Evolutionary conservation across 768 basidiomycete genomes (phyloP), one percentile per base, ranked within the genome.

Genomic region (Pisolithus orientalis): DNA sequence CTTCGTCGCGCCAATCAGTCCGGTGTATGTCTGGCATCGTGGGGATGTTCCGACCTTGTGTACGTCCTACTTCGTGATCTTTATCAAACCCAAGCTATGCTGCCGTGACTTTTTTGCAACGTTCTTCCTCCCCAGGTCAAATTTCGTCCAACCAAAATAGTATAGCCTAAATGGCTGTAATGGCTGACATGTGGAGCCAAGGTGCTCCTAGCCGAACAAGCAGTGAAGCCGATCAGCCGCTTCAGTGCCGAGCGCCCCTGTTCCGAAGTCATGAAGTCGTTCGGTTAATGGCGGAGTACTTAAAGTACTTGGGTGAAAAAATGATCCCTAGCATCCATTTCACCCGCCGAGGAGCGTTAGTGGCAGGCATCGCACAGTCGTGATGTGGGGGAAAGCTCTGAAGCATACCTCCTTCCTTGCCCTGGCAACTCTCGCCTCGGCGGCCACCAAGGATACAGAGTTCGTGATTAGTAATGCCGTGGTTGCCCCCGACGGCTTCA

Each of bases 401-500:
- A 57, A 46, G 10, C 11, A 25, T 21, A 56, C 45, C 43, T 25
- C 27, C 28, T 49, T 64, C 14, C 46, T 53, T 13, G 39, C 44
- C 38, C 45, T 62, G 29, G 32, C 49, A 39, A 45, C 55, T 0
- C 58, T 38, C n/a, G 47, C 37, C 39, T 27, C 39, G 24, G 58
- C 62, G 7, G 37, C 2, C 45, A 62, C 63, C 17, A 42, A 32
- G 29, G 43, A 52, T 9, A 55, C 56, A 14, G 63, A 67, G 50
- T 59, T 74, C 28, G 61, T 67, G 47, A 56, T 76, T 28, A 66
- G 60, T 29, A 79, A 79, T 57, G 65, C 63, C n/a, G 47, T 54
- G n/a, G 61, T 75, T 13, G 58, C 71, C 5, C 77, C 76, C 6
- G 77, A 78, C 44, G 77, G 77, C 3, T 74, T 72, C 42, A 56